Evolutionary conservation across 257 asterid genomes (phyloP).

Genomic region (Nicotiana tomentosiformis): DNA sequence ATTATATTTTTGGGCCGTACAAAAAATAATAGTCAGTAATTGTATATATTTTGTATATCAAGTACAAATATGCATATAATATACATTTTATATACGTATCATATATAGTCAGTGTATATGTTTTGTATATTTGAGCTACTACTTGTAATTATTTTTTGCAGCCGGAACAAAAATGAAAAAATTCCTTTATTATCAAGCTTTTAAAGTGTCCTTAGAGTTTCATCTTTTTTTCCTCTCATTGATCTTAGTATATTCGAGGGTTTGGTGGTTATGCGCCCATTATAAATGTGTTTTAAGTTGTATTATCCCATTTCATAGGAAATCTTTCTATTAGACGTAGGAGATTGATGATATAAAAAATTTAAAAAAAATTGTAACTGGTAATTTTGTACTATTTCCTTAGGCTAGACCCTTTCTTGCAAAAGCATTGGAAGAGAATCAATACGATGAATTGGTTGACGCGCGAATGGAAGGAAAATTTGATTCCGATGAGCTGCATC

Average conservation of each 20-base stretch:
- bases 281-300: not conserved
- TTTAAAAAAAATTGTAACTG: not conserved
- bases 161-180: too few species aligned
- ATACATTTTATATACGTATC: too few species aligned
- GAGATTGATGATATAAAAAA: not conserved
- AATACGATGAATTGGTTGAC: constrained; percentile 46
- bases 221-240: not conserved
- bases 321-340: not conserved
- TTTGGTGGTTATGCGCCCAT: not conserved
- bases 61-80: too few species aligned
- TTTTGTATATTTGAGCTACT: too few species aligned
- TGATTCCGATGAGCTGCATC: constrained; percentile 41
- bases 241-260: not conserved
- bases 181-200: not conserved
- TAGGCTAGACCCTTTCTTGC: constrained; percentile 72
- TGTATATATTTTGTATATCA: too few species aligned
- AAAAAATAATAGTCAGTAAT: too few species aligned
- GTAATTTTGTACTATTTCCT: not conserved
- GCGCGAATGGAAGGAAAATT: constrained; percentile 57
- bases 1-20: too few species aligned
- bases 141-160: too few species aligned
- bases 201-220: not conserved
- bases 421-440: constrained; percentile 55
- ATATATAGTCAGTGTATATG: too few species aligned
- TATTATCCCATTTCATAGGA: not conserved